Evolutionary conservation across 2,329 filamentous ascomycete species (phyloP).

Genomic region (Calonectria hawksworthii): DNA sequence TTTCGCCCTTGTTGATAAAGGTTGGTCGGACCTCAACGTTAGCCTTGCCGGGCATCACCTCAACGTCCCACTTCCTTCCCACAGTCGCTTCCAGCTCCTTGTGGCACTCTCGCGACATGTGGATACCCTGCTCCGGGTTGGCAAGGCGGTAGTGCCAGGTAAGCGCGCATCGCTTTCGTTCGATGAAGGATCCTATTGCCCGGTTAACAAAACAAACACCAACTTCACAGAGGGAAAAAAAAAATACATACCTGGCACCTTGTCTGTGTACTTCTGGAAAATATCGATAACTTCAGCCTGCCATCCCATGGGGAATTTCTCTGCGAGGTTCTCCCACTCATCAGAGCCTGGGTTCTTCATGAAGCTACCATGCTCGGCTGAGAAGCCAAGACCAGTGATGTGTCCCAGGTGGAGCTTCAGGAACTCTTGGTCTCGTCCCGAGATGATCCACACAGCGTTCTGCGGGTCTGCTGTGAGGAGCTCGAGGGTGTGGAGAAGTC

Average conservation of each 20-base stretch:
- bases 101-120: slow-evolving; percentile 85
- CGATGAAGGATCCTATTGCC: slow-evolving; percentile 85
- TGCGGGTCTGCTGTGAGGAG: slow-evolving; percentile 82
- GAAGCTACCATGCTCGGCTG: slow-evolving; percentile 97
- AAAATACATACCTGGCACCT: slow-evolving; percentile 77
- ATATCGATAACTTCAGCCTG: slow-evolving; percentile 86
- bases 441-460: slow-evolving; percentile 99
- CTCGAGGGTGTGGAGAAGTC: slow-evolving; percentile 84
- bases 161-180: slow-evolving; percentile 92
- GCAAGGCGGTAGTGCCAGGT: slow-evolving; percentile 98
- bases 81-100: slow-evolving; percentile 85
- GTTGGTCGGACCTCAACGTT: slow-evolving; percentile 97
- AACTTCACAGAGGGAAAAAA: too few species aligned
- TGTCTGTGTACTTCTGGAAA: slow-evolving; percentile 91
- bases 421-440: slow-evolving; percentile 93
- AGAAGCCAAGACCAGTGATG: slow-evolving; percentile 90
- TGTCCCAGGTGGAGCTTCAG: slow-evolving; percentile 93
- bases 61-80: slow-evolving; percentile 86
- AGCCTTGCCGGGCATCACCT: slow-evolving; percentile 97
- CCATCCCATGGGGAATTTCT: slow-evolving; percentile 92
- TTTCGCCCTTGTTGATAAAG: slow-evolving; percentile 98
- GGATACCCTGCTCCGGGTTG: slow-evolving; percentile 85
- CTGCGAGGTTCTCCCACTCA: slow-evolving; percentile 90
- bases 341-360: slow-evolving; percentile 83
- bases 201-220: slow-evolving; percentile 20